These are phyloP conservation scores for Kodamaea restingae DNA, from an alignment of 805 yeast genomes.

Conservation along the genomic window DNA sequence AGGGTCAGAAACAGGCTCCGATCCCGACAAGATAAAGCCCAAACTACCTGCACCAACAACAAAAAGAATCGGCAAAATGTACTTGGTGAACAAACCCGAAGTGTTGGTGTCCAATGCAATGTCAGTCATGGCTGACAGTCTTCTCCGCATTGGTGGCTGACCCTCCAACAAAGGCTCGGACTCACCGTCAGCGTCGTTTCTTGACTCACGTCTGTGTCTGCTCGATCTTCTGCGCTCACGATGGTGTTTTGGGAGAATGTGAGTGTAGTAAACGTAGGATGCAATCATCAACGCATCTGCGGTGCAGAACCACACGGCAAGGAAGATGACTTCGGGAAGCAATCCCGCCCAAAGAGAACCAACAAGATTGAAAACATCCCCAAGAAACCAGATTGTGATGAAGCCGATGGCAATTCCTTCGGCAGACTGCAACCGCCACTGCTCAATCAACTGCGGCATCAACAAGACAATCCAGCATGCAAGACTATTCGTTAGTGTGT, in stretches of 20 bases:
- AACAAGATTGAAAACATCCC: slow-evolving; percentile 62
- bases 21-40: slow-evolving; percentile 54
- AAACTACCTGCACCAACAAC: slow-evolving; percentile 59
- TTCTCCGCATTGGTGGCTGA: slow-evolving; percentile 37
- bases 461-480: slow-evolving; percentile 79
- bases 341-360: slow-evolving; percentile 71
- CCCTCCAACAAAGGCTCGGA: slow-evolving; percentile 9
- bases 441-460: slow-evolving; percentile 75
- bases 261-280: slow-evolving; percentile 56
- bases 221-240: slow-evolving; percentile 12
- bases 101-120: slow-evolving; percentile 45
- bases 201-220: slow-evolving; percentile 4
- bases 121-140: slow-evolving; percentile 51
- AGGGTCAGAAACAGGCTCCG: slow-evolving; percentile 18
- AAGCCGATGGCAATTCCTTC: slow-evolving; percentile 74
- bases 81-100: slow-evolving; percentile 46
- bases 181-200: slow-evolving; percentile 9
- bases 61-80: slow-evolving; percentile 55
- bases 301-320: slow-evolving; percentile 74
- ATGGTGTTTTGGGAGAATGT: slow-evolving; percentile 39
- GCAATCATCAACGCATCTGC: slow-evolving; percentile 59
- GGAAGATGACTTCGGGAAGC: slow-evolving; percentile 62
- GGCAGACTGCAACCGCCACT: slow-evolving; percentile 70
- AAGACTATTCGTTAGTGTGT: slow-evolving; percentile 32
- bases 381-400: slow-evolving; percentile 64